Base-by-base conservation (phyloP, 805 yeast species). In the Geotrichum ghanense region DNA sequence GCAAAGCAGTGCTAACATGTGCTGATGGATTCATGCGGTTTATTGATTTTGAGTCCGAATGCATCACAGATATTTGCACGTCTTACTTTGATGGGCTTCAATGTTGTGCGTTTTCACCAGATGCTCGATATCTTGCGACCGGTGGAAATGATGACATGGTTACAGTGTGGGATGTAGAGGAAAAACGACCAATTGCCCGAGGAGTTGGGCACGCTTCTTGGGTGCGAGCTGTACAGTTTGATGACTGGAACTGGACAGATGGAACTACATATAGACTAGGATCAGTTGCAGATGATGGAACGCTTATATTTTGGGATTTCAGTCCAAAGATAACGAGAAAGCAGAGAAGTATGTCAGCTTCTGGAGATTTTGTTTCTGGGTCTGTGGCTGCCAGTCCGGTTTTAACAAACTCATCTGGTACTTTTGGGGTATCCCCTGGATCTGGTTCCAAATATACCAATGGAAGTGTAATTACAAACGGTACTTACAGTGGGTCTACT, bases 71-170 rank as follows among this genome's bases (percentile, higher is more conserved):
- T 53, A 65, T 80, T 1, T 60, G 76, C 26, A 77, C 84, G 3
- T 73, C 81, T 27, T 80, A 78, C 55, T 83, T 78, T 58, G 84
- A 81, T 27, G 86, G 87, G 0, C 63, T 81, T 9, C 61, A 73
- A 24, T 71, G 76, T 52, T 58, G 74, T 19, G 67, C 67, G 20
- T 72, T 73, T 53, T 78, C 81, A 1, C 76, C 75, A 14, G 84
- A 81, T 35, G 80, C 78, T 48, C 50, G 54, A 34, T 69, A 57
- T 46, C 46, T 69, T 31, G 63, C 61, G 10, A 60, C 69, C n/a
- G 84, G 78, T 2, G 78, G 79, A 2, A 74, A 73, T 52, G 80
- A 76, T 56, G 81, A 76, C 51, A 54, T 68, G 46, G 68, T 75
- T 7, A 57, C 71, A 10, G 56, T 75, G 3, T 73, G 68, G 59